Conservation (phyloP, 495 filamentous ascomycete species). For the Penicillium maclennaniae region DNA sequence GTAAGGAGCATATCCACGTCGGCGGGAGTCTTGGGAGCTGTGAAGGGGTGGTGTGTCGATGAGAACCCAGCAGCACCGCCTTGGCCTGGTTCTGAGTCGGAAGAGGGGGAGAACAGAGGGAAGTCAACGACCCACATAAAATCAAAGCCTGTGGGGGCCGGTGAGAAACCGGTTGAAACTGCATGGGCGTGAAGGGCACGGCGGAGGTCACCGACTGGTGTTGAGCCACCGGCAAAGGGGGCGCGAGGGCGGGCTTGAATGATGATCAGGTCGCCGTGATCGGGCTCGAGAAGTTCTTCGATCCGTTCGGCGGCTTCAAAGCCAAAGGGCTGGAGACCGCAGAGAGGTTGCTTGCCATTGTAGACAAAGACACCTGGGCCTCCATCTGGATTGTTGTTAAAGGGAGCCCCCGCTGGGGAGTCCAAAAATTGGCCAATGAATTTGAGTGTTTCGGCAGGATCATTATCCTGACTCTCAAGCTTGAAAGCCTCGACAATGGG, state of each 20-base stretch:
- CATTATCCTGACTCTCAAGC: conserved; percentile 45
- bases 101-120: conserved; percentile 78
- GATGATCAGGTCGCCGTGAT: conserved; percentile 73
- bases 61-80: conserved; percentile 74
- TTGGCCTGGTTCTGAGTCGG: conserved; percentile 72
- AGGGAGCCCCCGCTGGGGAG: conserved; percentile 54
- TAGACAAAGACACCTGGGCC: conserved; percentile 72
- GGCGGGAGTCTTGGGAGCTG: conserved; percentile 66
- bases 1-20: conserved; percentile 74
- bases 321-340: conserved; percentile 71
- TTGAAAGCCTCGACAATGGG: conserved; percentile 72
- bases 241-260: conserved; percentile 69
- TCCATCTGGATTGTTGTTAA: conserved; percentile 63
- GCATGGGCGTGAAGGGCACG: conserved; percentile 65
- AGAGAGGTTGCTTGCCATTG: conserved; percentile 64
- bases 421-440: conserved; percentile 70
- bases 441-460: conserved; percentile 46
- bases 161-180: conserved; percentile 53
- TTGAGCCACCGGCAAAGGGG: conserved; percentile 63
- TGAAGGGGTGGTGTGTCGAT: conserved; percentile 95
- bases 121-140: conserved; percentile 87
- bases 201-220: conserved; percentile 73
- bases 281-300: conserved; percentile 48
- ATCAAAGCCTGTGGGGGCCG: conserved; percentile 51
- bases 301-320: conserved; percentile 63